Percentiles rank a stretch among this genome's conserved stretches.
These are phyloP conservation scores for Angomonas ambiguus DNA, from an alignment of 208 protist genomes.

Conservation along the genomic window DNA sequence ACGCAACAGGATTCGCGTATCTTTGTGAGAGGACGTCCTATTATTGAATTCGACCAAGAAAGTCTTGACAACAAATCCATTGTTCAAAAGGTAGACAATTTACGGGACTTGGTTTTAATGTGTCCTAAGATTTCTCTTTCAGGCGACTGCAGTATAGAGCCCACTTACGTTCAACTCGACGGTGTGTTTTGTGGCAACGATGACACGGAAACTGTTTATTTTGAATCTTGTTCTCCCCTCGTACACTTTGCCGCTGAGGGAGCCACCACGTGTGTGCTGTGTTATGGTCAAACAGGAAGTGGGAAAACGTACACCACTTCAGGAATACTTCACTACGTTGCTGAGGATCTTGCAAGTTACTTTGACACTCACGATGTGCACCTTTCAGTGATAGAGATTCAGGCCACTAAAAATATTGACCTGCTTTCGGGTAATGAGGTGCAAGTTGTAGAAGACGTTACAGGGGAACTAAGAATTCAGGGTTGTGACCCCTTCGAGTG, in stretches of 20 bases:
- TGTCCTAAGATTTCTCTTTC: conserved; percentile 80
- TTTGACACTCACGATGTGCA: conserved; percentile 67
- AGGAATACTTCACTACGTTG: conserved; percentile 66
- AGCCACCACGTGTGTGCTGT: conserved; percentile 80
- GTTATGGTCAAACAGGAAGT: conserved; percentile 90
- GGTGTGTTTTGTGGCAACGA: conserved; percentile 71
- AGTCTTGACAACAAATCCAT: conserved; percentile 64
- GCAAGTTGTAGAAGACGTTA: conserved; percentile 80
- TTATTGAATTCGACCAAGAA: conserved; percentile 79
- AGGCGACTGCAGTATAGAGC: conserved; percentile 71
- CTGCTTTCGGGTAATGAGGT: conserved; percentile 73
- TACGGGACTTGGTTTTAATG: conserved; percentile 78
- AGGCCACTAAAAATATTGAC: conserved; percentile 68
- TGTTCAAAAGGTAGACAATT: conserved; percentile 70
- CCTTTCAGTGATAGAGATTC: conserved; percentile 83
- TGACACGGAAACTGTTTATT: conserved; percentile 64
- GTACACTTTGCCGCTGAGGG: conserved; percentile 76
- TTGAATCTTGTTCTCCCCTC: conserved; percentile 72
- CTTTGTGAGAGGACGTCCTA: conserved; percentile 79
- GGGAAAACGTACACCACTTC: conserved; percentile 89
- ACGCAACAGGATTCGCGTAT: conserved; percentile 75
- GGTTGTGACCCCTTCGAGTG: conserved; percentile 78
- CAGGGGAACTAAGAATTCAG: conserved; percentile 69
- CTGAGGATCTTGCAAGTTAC: conserved; percentile 47
- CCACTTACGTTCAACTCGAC: conserved; percentile 68